Evolutionary conservation across 768 basidiomycete genomes (phyloP), one percentile per base, ranked within the genome.

Genomic region (Mycena sanguinolenta): DNA sequence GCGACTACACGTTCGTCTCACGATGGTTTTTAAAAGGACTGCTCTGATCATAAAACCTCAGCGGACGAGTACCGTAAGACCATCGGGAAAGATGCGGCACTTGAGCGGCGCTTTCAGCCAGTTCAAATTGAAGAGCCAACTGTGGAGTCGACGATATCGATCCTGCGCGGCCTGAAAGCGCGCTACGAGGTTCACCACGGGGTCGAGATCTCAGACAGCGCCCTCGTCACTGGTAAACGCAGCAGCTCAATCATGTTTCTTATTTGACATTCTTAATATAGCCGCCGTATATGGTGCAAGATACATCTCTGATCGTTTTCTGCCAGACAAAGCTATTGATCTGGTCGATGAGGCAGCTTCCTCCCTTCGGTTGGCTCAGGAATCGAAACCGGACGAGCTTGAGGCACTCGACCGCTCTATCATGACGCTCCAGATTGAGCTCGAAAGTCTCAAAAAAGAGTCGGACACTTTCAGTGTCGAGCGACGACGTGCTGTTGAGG

Each of bases 261-360:
- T n/a, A 50, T 30, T 32, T 36, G 23, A 19, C 42, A 32, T 30
- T 10, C 19, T n/a, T n/a, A n/a, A n/a, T 0, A 28, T 66, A 91
- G 95, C 96, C 28, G 94, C 95, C 0, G 90, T 96, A 2, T 96
- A 97, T 73, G 84, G 89, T 8, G 90, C 94, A 27, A 88, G 95
- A 21, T 97, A 97, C 75, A 91, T 97, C 72, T 91, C 95, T 0
- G 94, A 95, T 78, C 87, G 95, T 4, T 96, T 89, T 78, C 86
- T 97, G 1, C 96, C 96, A 0, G 96, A 98, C 81, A 97, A 97
- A 77, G 93, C 94, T 13, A 94, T 95, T 50, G 95, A 97, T 78
- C 86, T 98, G 3, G 90, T 98, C 0, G 97, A 99, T 79, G 97
- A 98, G 80, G 96, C 96, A 4, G 93, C 95, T 0, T 94, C 94